Evolutionary conservation across 176 grass and related monocot genomes (phyloP), one percentile per base, ranked within the genome.

Genomic region (Microstegium vimineum): DNA sequence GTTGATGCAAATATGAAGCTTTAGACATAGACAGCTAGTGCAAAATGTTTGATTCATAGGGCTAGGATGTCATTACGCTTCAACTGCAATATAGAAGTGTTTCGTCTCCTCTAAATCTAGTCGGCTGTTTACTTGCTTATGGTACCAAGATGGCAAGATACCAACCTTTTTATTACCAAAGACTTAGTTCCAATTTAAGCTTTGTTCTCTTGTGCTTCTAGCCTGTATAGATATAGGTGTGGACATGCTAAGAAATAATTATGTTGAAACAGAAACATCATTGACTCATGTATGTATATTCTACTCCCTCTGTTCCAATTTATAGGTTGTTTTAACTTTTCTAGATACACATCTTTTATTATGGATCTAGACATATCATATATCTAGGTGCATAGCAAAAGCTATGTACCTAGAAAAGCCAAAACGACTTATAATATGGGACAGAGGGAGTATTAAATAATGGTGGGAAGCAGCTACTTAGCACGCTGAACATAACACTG

Each of bases 1-100:
- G 26, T 28, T 32, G 74, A 34, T 60, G 54, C 30, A 64, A 34
- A 46, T 36, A 18, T 57, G 9, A 27, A 66, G 10, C 10, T 22
- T 22, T 86, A 74, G 34, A 88, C 34, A n/a, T 81, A 41, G 31
- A 75, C 22, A 72, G 26, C 13, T 3, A 12, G 10, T 41, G 33
- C 56, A 20, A 64, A 42, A 65, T 79, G 43, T 74, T 59, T 73
- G 37, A 26, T 84, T 81, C 60, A 81, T 28, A 52, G 23, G 49
- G 13, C 1, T 80, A 25, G 66, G 17, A 74, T 57, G 4, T 22
- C 42, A 31, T 27, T 26, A 20, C n/a, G 41, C 38, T 82, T 82
- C 49, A 31, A 61, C 56, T 69, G 62, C 32, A 43, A 35, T 57
- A 17, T 40, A 30, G 25, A 75, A 13, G 62, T 77, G 30, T 68